Evolutionary conservation across 2,329 filamentous ascomycete species (phyloP).

Genomic region (Teratosphaeria gauchensis): DNA sequence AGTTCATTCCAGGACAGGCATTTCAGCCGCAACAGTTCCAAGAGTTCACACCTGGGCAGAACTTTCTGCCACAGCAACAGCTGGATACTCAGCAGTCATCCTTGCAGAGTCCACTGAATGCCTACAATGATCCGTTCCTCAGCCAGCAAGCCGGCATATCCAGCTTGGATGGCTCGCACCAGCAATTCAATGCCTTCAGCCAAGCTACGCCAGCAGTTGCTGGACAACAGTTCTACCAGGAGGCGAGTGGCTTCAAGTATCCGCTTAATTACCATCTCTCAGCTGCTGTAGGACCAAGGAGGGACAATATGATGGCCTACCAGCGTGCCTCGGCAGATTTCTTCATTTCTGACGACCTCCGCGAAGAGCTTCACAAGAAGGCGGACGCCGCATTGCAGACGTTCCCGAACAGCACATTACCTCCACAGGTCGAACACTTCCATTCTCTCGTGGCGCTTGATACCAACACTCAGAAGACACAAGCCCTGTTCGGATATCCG

Average conservation of each 20-base stretch:
- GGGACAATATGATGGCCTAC: conserved; percentile 71
- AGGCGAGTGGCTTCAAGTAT: conserved; percentile 46
- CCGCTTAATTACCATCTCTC: conserved; percentile 86
- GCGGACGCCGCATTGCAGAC: conserved; percentile 76
- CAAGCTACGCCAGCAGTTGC: conserved; percentile 57
- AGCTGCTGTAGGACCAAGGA: conserved; percentile 72
- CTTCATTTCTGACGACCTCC: conserved; percentile 76
- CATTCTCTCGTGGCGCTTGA: conserved; percentile 88
- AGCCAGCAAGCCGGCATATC: conserved; percentile 17
- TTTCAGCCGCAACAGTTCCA: conserved; percentile 38
- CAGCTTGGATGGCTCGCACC: conserved; percentile 26
- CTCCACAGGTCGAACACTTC: conserved; percentile 70
- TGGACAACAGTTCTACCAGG: conserved; percentile 57
- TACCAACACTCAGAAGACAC: conserved; percentile 67
- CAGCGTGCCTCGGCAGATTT: conserved; percentile 84
- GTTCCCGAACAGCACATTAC: conserved; percentile 62
- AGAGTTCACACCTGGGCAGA: conserved; percentile 46
- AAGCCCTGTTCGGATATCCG: conserved; percentile 71
- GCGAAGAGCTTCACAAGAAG: conserved; percentile 84
- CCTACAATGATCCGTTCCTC: conserved; percentile 36
- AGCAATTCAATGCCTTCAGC: conserved; percentile 57
- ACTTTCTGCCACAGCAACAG: conserved; percentile 43
- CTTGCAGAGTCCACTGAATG: conserved; percentile 21
- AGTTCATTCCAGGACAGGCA: conserved; percentile 27
- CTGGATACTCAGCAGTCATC: conserved; percentile 8